Conservation (phyloP, 495 filamentous ascomycete species). For the Mytilinidion resinicola region DNA sequence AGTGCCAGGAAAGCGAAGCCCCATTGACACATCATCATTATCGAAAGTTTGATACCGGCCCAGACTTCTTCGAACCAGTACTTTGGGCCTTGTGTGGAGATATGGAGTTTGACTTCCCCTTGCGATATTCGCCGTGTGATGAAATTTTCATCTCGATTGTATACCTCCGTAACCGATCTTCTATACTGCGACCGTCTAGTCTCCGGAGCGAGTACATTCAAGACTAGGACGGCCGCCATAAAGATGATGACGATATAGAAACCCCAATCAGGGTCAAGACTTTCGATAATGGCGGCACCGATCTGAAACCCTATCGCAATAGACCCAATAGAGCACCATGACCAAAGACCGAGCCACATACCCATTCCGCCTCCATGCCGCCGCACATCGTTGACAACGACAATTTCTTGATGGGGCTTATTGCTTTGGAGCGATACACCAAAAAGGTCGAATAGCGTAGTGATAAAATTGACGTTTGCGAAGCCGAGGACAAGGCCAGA, state of each 20-base stretch:
- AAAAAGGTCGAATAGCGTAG: slow-evolving; percentile 65
- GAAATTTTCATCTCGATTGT: slow-evolving; percentile 42
- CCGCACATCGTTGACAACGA: slow-evolving; percentile 55
- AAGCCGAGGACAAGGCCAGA: slow-evolving; percentile 66
- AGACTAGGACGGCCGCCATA: slow-evolving; percentile 51
- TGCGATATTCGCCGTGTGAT: slow-evolving; percentile 55
- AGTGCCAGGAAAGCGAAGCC: slow-evolving; percentile 65
- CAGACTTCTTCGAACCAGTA: slow-evolving; percentile 71
- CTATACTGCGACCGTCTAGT: slow-evolving; percentile 58
- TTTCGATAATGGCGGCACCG: slow-evolving; percentile 59
- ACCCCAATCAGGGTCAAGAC: slow-evolving; percentile 58
- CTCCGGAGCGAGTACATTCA: slow-evolving; percentile 62
- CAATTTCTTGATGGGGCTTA: slow-evolving; percentile 63
- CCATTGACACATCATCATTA: slow-evolving; percentile 62
- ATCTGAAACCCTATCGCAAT: slow-evolving; percentile 62
- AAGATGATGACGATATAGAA: slow-evolving; percentile 65
- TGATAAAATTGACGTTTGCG: slow-evolving; percentile 66
- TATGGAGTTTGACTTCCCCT: slow-evolving; percentile 70
- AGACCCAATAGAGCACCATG: slow-evolving; percentile 64
- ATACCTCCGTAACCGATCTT: slow-evolving; percentile 57
- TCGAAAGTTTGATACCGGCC: slow-evolving; percentile 58
- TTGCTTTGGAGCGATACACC: slow-evolving; percentile 64
- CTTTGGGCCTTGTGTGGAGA: slow-evolving; percentile 57
- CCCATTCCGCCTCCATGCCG: slow-evolving; percentile 70
- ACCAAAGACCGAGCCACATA: slow-evolving; percentile 71